Evolutionary conservation across 129 eudicot genomes (phyloP).

Genomic region (Daucus carota): DNA sequence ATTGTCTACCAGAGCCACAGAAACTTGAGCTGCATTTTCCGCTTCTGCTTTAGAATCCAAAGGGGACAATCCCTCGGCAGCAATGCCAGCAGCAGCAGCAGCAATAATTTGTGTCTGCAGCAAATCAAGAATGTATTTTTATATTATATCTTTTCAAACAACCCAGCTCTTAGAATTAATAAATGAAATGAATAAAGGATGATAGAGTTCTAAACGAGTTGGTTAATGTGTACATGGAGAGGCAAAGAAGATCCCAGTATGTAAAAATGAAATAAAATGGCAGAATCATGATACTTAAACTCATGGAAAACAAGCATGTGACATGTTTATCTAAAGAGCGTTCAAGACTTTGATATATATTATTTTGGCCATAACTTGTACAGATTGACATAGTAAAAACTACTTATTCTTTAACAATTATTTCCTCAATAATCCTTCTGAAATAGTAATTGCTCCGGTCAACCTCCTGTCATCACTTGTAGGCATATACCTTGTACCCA

Average conservation of each 20-base stretch:
- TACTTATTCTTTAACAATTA: neutral
- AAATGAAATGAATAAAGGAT: neutral
- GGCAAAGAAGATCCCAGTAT: neutral
- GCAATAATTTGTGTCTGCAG: constrained; percentile 98
- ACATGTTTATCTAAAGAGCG: neutral
- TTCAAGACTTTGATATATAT: neutral
- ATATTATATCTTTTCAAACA: neutral
- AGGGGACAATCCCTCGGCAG: constrained; percentile 83
- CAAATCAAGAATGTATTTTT: constrained; percentile 18
- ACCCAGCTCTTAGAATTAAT: neutral
- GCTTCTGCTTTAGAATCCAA: constrained; percentile 82
- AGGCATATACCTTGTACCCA: neutral
- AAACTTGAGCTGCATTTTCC: constrained; percentile 93
- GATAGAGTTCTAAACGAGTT: neutral
- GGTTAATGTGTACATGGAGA: neutral
- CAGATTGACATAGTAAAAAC: neutral
- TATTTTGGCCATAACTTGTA: neutral
- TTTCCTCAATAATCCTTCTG: neutral
- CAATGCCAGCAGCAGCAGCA: constrained; percentile 99
- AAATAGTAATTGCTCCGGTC: neutral
- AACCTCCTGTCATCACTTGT: neutral
- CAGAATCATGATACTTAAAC: neutral
- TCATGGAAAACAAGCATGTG: neutral
- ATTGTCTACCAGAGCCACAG: constrained; percentile 98
- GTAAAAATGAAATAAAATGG: neutral